phyloP scores from a whole-genome alignment of 2,329 filamentous ascomycete species.

The Pseudopyrenochaeta lycopersici region DNA sequence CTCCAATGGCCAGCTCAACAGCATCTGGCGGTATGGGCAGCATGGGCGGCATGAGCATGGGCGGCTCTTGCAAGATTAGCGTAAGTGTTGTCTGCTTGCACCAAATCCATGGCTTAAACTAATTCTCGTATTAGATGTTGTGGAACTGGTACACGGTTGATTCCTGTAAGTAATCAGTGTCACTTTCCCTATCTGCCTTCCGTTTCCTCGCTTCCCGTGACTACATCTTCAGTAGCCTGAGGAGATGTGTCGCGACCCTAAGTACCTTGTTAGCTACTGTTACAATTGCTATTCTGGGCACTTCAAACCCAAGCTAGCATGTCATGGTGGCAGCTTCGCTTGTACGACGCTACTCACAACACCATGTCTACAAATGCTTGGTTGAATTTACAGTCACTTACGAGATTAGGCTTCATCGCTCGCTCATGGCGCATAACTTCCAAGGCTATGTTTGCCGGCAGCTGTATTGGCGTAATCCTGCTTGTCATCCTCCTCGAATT shows the following conservation, averaged over 20 bases:
- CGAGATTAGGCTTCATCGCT: conserved; percentile 67
- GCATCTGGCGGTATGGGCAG: conserved; percentile 30
- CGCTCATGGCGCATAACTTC: conserved; percentile 74
- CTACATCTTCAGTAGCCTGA: background rate
- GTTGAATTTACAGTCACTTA: background rate
- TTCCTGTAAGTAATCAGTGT: conserved; percentile 56
- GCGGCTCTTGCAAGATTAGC: conserved; percentile 43
- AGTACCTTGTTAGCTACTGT: no score
- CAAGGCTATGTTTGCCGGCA: conserved; percentile 77
- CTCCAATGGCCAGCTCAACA: conserved; percentile 28
- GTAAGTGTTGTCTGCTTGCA: conserved; percentile 16
- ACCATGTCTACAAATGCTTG: background rate
- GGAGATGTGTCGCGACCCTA: no score
- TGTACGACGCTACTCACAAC: background rate
- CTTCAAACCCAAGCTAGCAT: background rate
- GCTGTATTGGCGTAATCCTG: conserved; percentile 79
- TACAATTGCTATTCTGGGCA: no score
- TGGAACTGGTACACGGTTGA: conserved; percentile 83
- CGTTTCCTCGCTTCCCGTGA: background rate
- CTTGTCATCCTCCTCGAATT: conserved; percentile 77
- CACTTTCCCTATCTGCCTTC: background rate
- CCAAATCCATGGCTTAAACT: background rate
- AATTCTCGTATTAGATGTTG: conserved; percentile 63
- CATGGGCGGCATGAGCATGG: conserved; percentile 35
- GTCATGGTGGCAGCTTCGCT: background rate